Evolutionary conservation across 2,329 filamentous ascomycete species (phyloP).

Genomic region (Trichoderma guizhouense): DNA sequence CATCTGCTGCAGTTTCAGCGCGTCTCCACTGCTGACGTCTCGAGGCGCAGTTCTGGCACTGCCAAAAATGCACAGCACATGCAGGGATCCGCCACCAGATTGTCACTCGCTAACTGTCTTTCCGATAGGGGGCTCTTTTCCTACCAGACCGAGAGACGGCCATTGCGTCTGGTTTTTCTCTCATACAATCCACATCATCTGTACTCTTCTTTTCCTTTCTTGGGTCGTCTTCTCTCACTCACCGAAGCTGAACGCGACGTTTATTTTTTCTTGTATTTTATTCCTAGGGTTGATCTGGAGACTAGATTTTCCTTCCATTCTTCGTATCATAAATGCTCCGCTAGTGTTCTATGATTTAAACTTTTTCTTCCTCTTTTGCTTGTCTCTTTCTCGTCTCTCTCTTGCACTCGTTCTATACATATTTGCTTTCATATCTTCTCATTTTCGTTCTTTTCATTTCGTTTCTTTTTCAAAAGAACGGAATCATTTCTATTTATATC

Average conservation of each 20-base stretch:
- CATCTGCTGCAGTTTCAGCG: slow-evolving; percentile 2
- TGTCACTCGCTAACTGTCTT: neutral
- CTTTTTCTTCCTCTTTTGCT: neutral
- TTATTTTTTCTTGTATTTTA: neutral
- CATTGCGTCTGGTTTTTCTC: neutral
- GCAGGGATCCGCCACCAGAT: slow-evolving; percentile 1
- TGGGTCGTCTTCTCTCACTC: neutral
- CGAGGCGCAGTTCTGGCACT: slow-evolving; percentile 25
- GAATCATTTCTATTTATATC: neutral
- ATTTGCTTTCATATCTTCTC: neutral
- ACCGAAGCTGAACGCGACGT: neutral
- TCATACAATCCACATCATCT: neutral
- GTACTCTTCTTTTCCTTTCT: neutral
- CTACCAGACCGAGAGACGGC: neutral
- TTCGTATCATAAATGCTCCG: neutral
- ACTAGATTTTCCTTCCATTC: neutral
- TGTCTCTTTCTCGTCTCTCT: slow-evolving; percentile 2
- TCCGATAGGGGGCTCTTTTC: slow-evolving; percentile 3
- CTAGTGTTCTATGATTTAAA: neutral
- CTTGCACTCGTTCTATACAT: neutral
- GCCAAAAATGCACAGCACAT: neutral
- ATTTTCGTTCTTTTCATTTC: neutral
- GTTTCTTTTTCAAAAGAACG: neutral
- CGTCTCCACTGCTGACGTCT: slow-evolving; percentile 28
- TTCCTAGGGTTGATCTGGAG: neutral